A percentile compares a stretch with the other conserved stretches of the same genome.
phyloP scores from a whole-genome alignment of 352 stramenopile species.

The Pythium myriotylum region DNA sequence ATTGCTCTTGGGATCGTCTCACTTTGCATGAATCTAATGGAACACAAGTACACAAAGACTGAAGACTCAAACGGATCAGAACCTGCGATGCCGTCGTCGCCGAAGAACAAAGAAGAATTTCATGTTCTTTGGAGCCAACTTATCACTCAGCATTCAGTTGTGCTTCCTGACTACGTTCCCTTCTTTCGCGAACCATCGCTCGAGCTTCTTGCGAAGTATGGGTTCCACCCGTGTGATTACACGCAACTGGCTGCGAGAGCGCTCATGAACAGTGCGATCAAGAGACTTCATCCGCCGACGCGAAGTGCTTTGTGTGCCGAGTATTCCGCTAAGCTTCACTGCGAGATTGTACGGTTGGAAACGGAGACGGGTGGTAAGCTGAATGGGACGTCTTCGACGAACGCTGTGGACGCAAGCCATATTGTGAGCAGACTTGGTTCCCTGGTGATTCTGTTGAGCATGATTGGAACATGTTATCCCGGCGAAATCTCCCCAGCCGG shows the following conservation, averaged over 20 bases:
- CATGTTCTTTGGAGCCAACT: slow-evolving; percentile 87
- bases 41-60: slow-evolving; percentile 60
- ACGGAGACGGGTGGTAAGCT: slow-evolving; percentile 54
- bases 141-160: slow-evolving; percentile 84
- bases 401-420: slow-evolving; percentile 33
- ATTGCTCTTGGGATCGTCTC: slow-evolving; percentile 73
- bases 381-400: slow-evolving; percentile 27
- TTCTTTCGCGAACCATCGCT: slow-evolving; percentile 72
- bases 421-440: slow-evolving; percentile 67
- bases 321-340: slow-evolving; percentile 82
- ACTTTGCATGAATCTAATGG: slow-evolving; percentile 85
- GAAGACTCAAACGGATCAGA: slow-evolving; percentile 12
- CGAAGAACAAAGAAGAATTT: slow-evolving; percentile 80
- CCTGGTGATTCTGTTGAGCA: slow-evolving; percentile 79
- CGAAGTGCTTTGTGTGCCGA: slow-evolving; percentile 61
- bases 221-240: slow-evolving; percentile 77
- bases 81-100: slow-evolving; percentile 28
- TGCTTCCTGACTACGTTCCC: slow-evolving; percentile 71
- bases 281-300: slow-evolving; percentile 49
- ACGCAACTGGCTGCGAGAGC: slow-evolving; percentile 73
- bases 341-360: slow-evolving; percentile 73
- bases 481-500: slow-evolving; percentile 76
- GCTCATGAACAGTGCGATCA: slow-evolving; percentile 76
- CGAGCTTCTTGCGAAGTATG: slow-evolving; percentile 72
- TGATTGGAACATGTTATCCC: slow-evolving; percentile 86